Percentiles rank a stretch among this genome's conserved stretches.
phyloP scores from a whole-genome alignment of 805 yeast species.

The Scheffersomyces ergatensis region DNA sequence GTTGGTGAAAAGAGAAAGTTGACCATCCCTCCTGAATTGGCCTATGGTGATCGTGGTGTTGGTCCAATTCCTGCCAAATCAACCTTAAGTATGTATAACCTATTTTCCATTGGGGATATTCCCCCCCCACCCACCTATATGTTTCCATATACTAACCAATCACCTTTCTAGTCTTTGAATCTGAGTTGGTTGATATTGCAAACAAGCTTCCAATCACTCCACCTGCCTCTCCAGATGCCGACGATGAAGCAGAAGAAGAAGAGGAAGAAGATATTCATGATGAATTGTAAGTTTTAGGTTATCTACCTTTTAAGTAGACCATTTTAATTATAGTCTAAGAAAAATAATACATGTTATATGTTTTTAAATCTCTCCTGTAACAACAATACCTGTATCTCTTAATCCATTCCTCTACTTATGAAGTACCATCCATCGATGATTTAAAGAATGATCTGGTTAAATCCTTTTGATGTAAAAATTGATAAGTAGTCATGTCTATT shows the following conservation, averaged over 20 bases:
- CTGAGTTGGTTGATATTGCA: slow-evolving; percentile 60
- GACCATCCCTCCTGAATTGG: slow-evolving; percentile 75
- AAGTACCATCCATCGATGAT: too few relatives aligned
- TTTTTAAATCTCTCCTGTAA: too few relatives aligned
- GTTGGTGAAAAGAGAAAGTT: slow-evolving; percentile 81
- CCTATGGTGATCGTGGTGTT: slow-evolving; percentile 74
- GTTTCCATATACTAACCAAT: slow-evolving; percentile 17
- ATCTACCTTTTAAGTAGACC: too few relatives aligned
- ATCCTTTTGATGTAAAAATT: too few relatives aligned
- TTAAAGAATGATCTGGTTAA: too few relatives aligned
- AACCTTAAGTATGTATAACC: slow-evolving; percentile 44
- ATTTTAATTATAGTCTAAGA: too few relatives aligned
- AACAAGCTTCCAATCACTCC: slow-evolving; percentile 15
- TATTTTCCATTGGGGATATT: too few relatives aligned
- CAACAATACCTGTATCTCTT: too few relatives aligned
- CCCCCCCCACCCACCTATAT: too few relatives aligned
- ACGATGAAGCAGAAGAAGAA: slow-evolving; percentile 3
- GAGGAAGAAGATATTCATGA: slow-evolving; percentile 4
- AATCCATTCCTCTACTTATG: too few relatives aligned
- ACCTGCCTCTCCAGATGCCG: slow-evolving; percentile 4
- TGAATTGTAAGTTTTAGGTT: slow-evolving; percentile 10
- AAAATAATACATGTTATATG: too few relatives aligned
- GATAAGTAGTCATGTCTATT: too few relatives aligned
- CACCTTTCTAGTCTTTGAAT: slow-evolving; percentile 45
- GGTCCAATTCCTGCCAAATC: slow-evolving; percentile 79